Evolutionary conservation across 73 alveolate genomes (phyloP).

Genomic region (Paramecium octaurelia): DNA sequence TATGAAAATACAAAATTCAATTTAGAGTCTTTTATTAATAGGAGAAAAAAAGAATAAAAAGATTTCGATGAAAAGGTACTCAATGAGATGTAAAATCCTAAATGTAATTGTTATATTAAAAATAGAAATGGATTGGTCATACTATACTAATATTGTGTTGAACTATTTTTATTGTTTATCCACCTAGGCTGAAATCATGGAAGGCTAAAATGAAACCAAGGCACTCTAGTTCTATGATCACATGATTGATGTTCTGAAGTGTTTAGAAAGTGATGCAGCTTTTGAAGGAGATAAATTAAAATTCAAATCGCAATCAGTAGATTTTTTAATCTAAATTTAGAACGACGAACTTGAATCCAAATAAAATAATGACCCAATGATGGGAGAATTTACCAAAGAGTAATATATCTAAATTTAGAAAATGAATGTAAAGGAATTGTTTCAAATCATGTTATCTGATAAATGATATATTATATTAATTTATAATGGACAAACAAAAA

Average conservation of each 20-base stretch:
- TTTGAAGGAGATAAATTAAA: slow-evolving; percentile 36
- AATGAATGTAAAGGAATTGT: not conserved
- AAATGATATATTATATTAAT: not conserved
- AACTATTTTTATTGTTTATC: not conserved
- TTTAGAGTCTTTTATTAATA: not conserved
- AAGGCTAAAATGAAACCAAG: not conserved
- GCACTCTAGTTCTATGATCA: slow-evolving; percentile 25
- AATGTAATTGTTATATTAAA: not conserved
- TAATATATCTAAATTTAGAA: not conserved
- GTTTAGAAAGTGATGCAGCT: slow-evolving; percentile 35
- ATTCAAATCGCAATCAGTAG: not conserved
- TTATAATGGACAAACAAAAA: not conserved
- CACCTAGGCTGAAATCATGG: not conserved
- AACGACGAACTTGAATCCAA: not conserved
- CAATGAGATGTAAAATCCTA: not conserved
- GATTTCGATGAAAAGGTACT: not conserved
- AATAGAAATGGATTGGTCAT: not conserved
- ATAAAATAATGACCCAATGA: not conserved
- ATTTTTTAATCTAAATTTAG: not conserved
- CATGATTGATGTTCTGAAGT: not conserved
- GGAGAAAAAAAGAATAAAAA: not conserved
- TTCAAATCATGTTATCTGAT: not conserved
- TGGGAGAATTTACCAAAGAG: not conserved
- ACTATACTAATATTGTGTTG: not conserved
- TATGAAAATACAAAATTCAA: not conserved